Conservation (phyloP, 2,329 filamentous ascomycete genomes). For the Dactylellina haptotyla region DNA sequence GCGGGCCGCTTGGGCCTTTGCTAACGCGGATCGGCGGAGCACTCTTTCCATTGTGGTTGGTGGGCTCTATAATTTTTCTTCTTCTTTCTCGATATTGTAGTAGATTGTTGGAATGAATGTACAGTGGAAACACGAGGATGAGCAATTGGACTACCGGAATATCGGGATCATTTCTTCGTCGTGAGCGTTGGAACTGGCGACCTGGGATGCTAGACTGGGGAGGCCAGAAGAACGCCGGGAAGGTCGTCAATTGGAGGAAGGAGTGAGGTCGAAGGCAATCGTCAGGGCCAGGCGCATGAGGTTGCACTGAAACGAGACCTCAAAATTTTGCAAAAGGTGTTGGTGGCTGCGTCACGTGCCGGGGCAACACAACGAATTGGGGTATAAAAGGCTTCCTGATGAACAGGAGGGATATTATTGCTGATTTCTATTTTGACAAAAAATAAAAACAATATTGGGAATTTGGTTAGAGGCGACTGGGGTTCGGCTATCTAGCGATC, state of each 20-base stretch:
- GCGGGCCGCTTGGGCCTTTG: constrained; percentile 41
- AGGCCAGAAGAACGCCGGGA: constrained; percentile 12
- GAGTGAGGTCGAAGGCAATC: constrained; percentile 1
- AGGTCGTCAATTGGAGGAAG: constrained; percentile 28
- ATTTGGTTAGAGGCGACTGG: not conserved
- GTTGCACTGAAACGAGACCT: not conserved
- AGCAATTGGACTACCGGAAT: constrained; percentile 19
- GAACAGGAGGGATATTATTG: too few relatives aligned
- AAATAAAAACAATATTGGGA: not conserved
- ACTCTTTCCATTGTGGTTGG: constrained; percentile 32
- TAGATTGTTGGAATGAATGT: not conserved
- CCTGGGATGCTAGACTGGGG: not conserved
- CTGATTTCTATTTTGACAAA: too few relatives aligned
- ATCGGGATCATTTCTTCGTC: constrained; percentile 36
- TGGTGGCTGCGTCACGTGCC: constrained; percentile 21
- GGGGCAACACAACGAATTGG: not conserved
- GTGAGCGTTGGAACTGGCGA: not conserved
- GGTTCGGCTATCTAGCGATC: too few relatives aligned
- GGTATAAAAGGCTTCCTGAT: too few relatives aligned
- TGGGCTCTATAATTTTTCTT: not conserved
- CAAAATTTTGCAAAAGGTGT: constrained; percentile 35
- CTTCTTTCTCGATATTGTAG: not conserved
- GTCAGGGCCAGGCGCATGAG: constrained; percentile 6
- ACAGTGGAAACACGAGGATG: not conserved
- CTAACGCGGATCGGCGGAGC: constrained; percentile 46